Evolutionary conservation across 2,329 filamentous ascomycete genomes (phyloP), one percentile per base, ranked within the genome.

Genomic region (Fusarium liriodendri): DNA sequence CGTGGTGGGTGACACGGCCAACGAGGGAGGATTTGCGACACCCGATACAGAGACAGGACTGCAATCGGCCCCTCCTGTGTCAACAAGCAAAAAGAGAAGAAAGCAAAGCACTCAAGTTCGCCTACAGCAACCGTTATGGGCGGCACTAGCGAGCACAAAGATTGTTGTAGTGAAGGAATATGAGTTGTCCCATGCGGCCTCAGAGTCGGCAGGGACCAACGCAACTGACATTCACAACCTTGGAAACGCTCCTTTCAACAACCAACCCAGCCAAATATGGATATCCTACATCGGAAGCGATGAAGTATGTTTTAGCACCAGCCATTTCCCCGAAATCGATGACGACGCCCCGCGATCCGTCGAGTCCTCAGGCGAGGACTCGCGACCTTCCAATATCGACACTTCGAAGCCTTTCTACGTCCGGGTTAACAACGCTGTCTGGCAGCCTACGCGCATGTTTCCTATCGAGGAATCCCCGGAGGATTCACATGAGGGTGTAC

Each of bases 141-240:
- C 95, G 73, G 95, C 95, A 57, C 89, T 98, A 77, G 95, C 95
- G 61, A 98, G 95, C 84, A 98, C 95, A 80, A 98, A 98, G 87
- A 95, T 98, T 81, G 96, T 97, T 78, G 95, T 98, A 84, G 92
- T 97, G 80, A 97, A 97, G 85, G 95, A 95, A 83, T 94, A 94
- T 77, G 93, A 95, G 84, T 90, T 97, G 81, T 96, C 94, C 75
- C 91, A 94, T 81, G 91, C 92, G 67, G 89, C 92, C 69, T 90
- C 90, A 64, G 93, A 95, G 83, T 92, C 91, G 60, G 90, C 89
- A 35, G 92, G 92, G 78, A 91, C 93, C 75, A 92, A 94, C 80
- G 91, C 91, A 77, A 94, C 91, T 79, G 92, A 94, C 79, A 91
- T 93, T 80, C 92, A 94, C 83, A 93, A 94, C 83, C 87, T 94